Evolutionary conservation across 306 rosid genomes (phyloP), one percentile per base, ranked within the genome.

Genomic region (Lotus japonicus): DNA sequence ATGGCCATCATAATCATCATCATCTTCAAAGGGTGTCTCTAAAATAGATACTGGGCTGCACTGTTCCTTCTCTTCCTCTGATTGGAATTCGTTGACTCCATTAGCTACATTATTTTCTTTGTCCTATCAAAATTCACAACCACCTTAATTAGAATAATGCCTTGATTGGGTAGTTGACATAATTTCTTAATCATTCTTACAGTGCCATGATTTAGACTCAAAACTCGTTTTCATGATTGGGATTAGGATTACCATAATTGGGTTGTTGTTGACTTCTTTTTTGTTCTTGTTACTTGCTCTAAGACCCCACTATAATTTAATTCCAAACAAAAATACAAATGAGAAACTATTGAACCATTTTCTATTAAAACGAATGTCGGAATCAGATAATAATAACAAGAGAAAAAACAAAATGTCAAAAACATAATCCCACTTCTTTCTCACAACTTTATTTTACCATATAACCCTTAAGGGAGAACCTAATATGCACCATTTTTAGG

Each of bases 1-100:
- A 6, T 84, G 81, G 4, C 62, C 86, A 16, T 80, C 87, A 23
- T 79, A 85, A 23, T 94, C 90, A 60, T 88, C 94, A 23, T 94
- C 90, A 60, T 88, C 94, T 61, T 86, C 87, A 16, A 91, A 95
- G 7, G 88, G 96, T 78, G 99, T 91, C 78, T 91, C 97, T 85
- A 95, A 83, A 11, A 95, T 85, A 1, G 96, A 95, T 5, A 95
- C 97, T 2, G 99, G 99, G 77, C 99, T 95, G 68, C 84, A 81
- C 49, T 88, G 99, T 72, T 95, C 97, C 59, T 95, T 95, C 56
- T 95, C 99, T 66, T 90, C 96, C 52, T 84, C 89, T 69, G 74
- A 83, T 64, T 82, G 86, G n/a, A n/a, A n/a, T 31, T 81, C 82
- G 46, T 82, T 68, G 28, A 68, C 66, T 45, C 76, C 74, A 64